These are phyloP conservation scores for Mortierella sp. DNA, from an alignment of 371 early-diverging fungal species.

Conservation along the genomic window DNA sequence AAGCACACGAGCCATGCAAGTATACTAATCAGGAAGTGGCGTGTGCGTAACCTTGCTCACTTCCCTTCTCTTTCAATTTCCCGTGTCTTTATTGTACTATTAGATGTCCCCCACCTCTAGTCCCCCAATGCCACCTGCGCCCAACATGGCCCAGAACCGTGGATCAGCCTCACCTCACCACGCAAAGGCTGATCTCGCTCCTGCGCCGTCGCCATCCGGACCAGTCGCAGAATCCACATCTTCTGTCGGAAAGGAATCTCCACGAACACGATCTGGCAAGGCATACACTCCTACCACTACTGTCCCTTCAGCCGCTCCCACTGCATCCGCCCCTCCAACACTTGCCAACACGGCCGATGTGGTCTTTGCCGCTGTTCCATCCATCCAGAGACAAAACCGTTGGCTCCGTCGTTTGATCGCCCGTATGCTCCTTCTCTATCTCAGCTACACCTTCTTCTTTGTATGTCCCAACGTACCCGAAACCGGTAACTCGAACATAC, in stretches of 20 bases:
- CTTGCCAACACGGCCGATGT: neutral
- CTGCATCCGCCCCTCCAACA: conserved; percentile 3
- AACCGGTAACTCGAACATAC: neutral
- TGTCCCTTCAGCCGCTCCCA: neutral
- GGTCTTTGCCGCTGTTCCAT: conserved; percentile 4
- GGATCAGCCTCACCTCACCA: conserved; percentile 40
- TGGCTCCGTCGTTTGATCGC: conserved; percentile 17
- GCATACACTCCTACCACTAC: neutral
- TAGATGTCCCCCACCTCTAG: conserved; percentile 22
- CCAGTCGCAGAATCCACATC: neutral
- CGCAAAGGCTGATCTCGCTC: conserved; percentile 10
- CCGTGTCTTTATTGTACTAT: neutral
- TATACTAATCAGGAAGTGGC: too few relatives aligned
- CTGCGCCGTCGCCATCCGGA: neutral
- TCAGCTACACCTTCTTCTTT: conserved; percentile 42
- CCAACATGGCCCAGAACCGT: conserved; percentile 19
- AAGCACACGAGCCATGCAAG: conserved; percentile 11
- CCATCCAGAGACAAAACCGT: neutral
- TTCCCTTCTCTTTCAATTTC: neutral
- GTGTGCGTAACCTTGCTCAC: neutral
- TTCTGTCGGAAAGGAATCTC: neutral
- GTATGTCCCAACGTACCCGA: conserved; percentile 25
- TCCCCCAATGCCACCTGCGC: conserved; percentile 44
- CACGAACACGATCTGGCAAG: conserved; percentile 1
- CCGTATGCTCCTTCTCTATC: conserved; percentile 26